phyloP scores from a whole-genome alignment of 176 grass and related monocot genomes.

The barley (Hordeum vulgare) region MorexV3_pseudomolecules_assembly NC_058521.1:63837144-63837643 shows the following conservation, averaged over 20 bases:
- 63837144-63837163: no score
- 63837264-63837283: no score
- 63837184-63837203: no score
- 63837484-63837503: no score
- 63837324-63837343: background rate
- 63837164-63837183: no score
- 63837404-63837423: background rate
- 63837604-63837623: constrained; percentile 34
- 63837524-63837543: background rate
- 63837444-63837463: background rate
- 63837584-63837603: constrained; percentile 75
- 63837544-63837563: constrained; percentile 37
- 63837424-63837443: background rate
- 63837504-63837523: background rate
- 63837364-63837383: no score
- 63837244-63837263: no score
- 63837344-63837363: background rate
- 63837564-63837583: constrained; percentile 53
- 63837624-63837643: no score
- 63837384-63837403: background rate
- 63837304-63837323: constrained; percentile 30
- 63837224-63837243: no score
- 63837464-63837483: no score
- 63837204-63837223: no score
- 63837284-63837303: background rate